Evolutionary conservation across 805 yeast genomes (phyloP).

Genomic region (Candida berthetii): DNA sequence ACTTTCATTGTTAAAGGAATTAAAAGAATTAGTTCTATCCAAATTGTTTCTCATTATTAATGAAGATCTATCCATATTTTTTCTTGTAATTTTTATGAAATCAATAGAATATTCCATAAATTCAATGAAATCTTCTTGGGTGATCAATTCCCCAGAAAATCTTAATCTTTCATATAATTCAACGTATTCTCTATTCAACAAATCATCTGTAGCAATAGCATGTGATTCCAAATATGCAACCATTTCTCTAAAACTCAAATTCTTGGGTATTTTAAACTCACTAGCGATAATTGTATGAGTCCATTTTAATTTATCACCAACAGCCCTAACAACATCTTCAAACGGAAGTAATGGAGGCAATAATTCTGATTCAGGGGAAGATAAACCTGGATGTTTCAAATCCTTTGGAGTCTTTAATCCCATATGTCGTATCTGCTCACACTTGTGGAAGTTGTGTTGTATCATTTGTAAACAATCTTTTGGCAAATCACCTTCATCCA

Average conservation of each 20-base stretch:
- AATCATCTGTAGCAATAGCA: conserved; percentile 12
- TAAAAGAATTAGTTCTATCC: no score
- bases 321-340: conserved; percentile 53
- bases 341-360: conserved; percentile 33
- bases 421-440: conserved; percentile 31
- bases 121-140: conserved; percentile 50
- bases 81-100: conserved; percentile 20
- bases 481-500: conserved; percentile 54
- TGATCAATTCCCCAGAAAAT: conserved; percentile 57
- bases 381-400: conserved; percentile 47
- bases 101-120: conserved; percentile 44
- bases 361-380: conserved; percentile 30
- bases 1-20: no score
- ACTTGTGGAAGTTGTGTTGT: conserved; percentile 30
- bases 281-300: conserved; percentile 34
- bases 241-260: conserved; percentile 36
- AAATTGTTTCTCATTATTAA: no score
- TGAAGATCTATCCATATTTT: conserved; percentile 3
- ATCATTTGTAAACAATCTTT: conserved; percentile 35
- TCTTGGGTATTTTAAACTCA: conserved; percentile 27
- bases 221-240: conserved; percentile 26
- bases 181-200: conserved; percentile 27
- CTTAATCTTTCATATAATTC: conserved; percentile 60
- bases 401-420: conserved; percentile 35
- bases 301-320: conserved; percentile 52